Percentiles rank a stretch among this genome's conserved stretches.
Conservation (phyloP, 345 rosid genomes). For the Aquilaria malaccensis region DNA sequence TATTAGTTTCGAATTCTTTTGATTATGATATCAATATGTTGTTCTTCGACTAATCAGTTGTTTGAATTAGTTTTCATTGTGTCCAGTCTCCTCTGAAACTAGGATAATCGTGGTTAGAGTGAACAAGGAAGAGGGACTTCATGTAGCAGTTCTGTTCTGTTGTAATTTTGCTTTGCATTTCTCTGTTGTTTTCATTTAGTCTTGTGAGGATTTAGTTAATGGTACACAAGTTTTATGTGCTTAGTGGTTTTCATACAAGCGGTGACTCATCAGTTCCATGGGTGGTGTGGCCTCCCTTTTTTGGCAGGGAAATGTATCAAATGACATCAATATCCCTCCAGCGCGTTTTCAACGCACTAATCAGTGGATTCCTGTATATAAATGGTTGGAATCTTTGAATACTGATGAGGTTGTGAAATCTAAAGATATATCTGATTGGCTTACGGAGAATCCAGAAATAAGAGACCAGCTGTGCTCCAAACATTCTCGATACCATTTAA, state of each 20-base stretch:
- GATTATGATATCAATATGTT: neutral
- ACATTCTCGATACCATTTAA: constrained; percentile 89
- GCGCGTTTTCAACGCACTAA: constrained; percentile 87
- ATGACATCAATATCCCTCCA: constrained; percentile 42
- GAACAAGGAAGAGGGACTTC: too few species aligned
- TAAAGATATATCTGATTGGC: constrained; percentile 81
- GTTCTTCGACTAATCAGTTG: too few species aligned
- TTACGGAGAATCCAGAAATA: constrained; percentile 52
- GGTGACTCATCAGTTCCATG: neutral
- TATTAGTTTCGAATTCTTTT: neutral
- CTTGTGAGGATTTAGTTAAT: neutral
- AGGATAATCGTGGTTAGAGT: too few species aligned
- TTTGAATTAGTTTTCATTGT: neutral
- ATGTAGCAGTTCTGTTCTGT: neutral
- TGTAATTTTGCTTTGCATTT: neutral
- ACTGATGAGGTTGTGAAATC: constrained; percentile 77
- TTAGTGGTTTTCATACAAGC: neutral
- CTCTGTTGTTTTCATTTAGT: neutral
- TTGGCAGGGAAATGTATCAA: constrained; percentile 28
- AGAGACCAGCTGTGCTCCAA: constrained; percentile 63
- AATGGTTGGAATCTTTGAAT: constrained; percentile 83
- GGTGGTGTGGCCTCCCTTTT: neutral
- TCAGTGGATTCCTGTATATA: constrained; percentile 84
- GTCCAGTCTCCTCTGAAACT: neutral
- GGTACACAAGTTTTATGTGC: neutral